These are phyloP conservation scores for Oleoguttula mirabilis DNA, from an alignment of 495 filamentous ascomycete species.

Conservation along the genomic window DNA sequence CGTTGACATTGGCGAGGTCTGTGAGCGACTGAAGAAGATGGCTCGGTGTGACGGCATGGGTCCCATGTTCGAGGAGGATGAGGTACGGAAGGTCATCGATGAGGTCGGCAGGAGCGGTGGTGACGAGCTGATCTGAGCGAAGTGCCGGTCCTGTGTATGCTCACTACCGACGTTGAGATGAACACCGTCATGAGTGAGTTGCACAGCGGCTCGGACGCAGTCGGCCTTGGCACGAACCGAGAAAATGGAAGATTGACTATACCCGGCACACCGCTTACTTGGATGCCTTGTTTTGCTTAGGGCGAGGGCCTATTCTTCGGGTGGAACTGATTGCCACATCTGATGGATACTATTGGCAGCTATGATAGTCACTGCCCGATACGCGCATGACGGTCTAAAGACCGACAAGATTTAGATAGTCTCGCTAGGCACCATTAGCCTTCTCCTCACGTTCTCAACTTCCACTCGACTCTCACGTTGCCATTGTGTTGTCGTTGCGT, in stretches of 20 bases:
- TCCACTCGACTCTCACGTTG: too few species aligned
- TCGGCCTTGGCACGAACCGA: neutral
- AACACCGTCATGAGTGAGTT: too few species aligned
- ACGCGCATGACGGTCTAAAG: too few species aligned
- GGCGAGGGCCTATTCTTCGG: neutral
- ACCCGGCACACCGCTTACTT: neutral
- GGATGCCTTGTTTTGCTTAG: neutral
- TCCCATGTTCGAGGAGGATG: conserved; percentile 73
- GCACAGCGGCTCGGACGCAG: too few species aligned
- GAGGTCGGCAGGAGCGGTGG: conserved; percentile 41
- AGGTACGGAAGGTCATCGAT: conserved; percentile 63
- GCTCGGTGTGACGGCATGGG: conserved; percentile 87
- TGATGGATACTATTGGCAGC: too few species aligned
- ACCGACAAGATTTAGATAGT: too few species aligned
- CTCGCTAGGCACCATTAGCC: too few species aligned
- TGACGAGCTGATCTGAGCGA: conserved; percentile 28
- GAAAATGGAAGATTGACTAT: neutral
- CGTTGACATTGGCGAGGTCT: conserved; percentile 75
- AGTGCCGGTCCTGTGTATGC: neutral
- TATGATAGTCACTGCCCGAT: too few species aligned
- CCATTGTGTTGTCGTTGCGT: too few species aligned
- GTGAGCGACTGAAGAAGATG: conserved; percentile 56
- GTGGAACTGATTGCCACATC: too few species aligned
- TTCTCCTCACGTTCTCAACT: too few species aligned
- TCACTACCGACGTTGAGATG: neutral